A percentile compares a stretch with the other conserved stretches of the same genome.
Conservation (phyloP, 2,329 filamentous ascomycete genomes). For the Nakataea oryzae region DNA sequence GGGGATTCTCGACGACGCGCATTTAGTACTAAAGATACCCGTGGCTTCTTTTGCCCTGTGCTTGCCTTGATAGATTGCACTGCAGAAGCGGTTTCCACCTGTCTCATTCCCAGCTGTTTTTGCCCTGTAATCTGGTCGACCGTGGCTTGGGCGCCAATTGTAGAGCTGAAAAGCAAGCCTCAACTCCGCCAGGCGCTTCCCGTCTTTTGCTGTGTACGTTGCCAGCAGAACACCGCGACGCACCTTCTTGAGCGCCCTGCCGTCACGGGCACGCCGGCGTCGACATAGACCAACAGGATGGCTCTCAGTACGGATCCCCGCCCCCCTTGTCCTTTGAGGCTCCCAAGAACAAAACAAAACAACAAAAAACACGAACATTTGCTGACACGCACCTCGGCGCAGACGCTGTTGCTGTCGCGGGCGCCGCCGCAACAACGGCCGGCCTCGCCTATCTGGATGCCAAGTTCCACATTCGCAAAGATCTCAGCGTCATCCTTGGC, state of each 20-base stretch:
- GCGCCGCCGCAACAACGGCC: conserved; percentile 16
- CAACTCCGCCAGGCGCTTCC: too few relatives aligned
- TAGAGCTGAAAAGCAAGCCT: background rate
- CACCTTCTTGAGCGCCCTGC: too few relatives aligned
- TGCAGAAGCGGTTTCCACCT: background rate
- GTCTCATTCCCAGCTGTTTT: background rate
- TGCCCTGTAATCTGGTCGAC: background rate
- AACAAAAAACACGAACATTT: background rate
- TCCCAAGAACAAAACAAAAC: too few relatives aligned
- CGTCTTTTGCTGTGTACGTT: background rate
- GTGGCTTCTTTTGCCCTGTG: background rate
- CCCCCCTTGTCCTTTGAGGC: too few relatives aligned
- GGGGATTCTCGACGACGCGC: background rate
- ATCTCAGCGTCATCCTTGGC: conserved; percentile 37
- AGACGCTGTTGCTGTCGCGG: conserved; percentile 6
- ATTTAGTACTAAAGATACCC: background rate
- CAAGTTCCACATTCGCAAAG: conserved; percentile 56
- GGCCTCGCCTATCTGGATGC: conserved; percentile 53
- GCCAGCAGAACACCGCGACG: too few relatives aligned
- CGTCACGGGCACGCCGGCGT: background rate
- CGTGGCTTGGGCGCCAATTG: too few relatives aligned
- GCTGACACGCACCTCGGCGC: background rate
- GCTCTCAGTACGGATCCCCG: background rate
- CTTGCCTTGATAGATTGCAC: background rate
- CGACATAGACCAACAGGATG: background rate